Evolutionary conservation across 2,329 filamentous ascomycete genomes (phyloP), one percentile per base, ranked within the genome.

Genomic region (Ophiostoma tasmaniense): DNA sequence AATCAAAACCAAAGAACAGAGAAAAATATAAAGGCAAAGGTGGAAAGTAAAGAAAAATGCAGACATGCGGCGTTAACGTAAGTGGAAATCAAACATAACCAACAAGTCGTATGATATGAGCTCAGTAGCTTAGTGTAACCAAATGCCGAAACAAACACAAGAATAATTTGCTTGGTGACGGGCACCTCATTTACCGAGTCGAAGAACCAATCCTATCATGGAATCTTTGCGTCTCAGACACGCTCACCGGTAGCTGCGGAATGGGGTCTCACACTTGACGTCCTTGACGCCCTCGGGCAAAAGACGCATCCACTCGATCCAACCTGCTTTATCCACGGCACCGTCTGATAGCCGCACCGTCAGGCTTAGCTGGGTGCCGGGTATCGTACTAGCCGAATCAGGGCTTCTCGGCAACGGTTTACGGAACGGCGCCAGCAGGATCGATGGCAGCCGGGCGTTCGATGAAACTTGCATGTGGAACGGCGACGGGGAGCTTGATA

Each of bases 281-380:
- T 86, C 84, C 72, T 78, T 81, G 72, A 87, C 81, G 8, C 83
- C 82, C 69, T 85, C 83, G 1, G 85, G 85, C 80, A 87, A 84
- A 73, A 84, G 77, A 28, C 85, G 81, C 71, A 87, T 75, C 84
- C 85, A 87, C 73, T 87, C 84, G 68, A 81, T 79, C 84, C 85
- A 86, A 68, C 77, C 81, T 66, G 87, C 84, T 67, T 82, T 74
- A 70, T 84, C 81, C 70, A 85, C 76, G 37, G 79, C 79, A 30
- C 84, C 83, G 55, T 85, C 84, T 2, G 79, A 79, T 59, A 87
- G 75, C 33, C 81, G 79, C 68, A 87, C 80, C 11, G 81, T 82
- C 8, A 87, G 74, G 67, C 81, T 82, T 45, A 87, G 71, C 68
- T 84, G 81, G 2, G 81, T 78, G 11, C 78, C 79, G 13, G 74